Evolutionary conservation across 129 eudicot genomes (phyloP).

Genomic region (Logfia minima): DNA sequence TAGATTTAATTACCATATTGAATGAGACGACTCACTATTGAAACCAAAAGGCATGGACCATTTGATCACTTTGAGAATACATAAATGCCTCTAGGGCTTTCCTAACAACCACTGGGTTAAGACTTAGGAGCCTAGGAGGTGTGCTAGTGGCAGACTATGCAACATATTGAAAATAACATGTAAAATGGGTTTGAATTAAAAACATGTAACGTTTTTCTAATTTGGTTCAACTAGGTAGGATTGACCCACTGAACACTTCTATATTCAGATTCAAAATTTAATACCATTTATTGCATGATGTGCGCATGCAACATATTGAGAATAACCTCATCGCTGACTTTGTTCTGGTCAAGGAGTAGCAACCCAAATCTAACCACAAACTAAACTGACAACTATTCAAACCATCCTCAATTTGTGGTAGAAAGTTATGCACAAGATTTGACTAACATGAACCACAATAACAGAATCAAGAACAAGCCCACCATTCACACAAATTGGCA

Average conservation of each 20-base stretch:
- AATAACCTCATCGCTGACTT: conserved; percentile 23
- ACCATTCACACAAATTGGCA: conserved; percentile 19
- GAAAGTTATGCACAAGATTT: conserved; percentile 7
- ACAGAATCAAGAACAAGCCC: conserved; percentile 1
- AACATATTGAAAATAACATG: no score
- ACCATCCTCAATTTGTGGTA: conserved; percentile 3
- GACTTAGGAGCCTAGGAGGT: not conserved
- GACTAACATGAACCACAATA: conserved; percentile 13
- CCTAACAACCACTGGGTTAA: not conserved
- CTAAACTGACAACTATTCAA: not conserved
- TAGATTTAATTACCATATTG: conserved; percentile 34
- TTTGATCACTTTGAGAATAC: conserved; percentile 13
- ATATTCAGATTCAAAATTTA: not conserved
- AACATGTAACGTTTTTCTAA: not conserved
- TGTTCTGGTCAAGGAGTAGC: conserved; percentile 20
- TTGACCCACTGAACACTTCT: not conserved
- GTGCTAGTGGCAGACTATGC: no score
- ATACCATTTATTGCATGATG: conserved; percentile 12
- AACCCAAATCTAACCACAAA: conserved; percentile 19
- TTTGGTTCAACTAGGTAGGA: not conserved
- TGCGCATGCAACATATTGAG: conserved; percentile 21
- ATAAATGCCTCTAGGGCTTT: conserved; percentile 11
- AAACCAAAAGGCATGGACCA: conserved; percentile 30
- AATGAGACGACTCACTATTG: conserved; percentile 30
- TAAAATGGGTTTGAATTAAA: not conserved